Base-by-base conservation (phyloP, 164 flowering plant genomes). In the Vitis amurensis region DNA sequence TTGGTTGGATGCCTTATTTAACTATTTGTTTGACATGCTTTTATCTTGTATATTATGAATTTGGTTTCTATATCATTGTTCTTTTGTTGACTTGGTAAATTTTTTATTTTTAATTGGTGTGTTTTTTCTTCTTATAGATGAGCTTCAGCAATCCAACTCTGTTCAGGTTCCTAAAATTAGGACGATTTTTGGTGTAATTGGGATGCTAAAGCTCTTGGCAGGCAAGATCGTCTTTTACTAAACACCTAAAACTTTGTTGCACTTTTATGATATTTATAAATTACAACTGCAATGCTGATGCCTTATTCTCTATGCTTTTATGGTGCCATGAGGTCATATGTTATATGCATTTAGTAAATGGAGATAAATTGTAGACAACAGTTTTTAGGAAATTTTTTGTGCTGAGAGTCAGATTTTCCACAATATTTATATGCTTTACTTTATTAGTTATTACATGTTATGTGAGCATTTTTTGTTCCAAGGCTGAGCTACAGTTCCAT, bases 161-260 rank as follows among this genome's bases (percentile, higher is more conserved):
- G 68, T 84, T 66, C 88, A 86, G 14, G 92, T 85, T 71, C 97
- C 98, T n/a, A 92, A 84, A 77, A 88, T 83, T 57, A 73, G 70
- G 67, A 85, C 90, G 1, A 85, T 96, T 61, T 96, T 80, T 78
- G 99, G 99, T 61, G 83, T 96, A 9, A 71, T 92, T 66, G 99
- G 99, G 64, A 79, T 89, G 80, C 76, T 96, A 15, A 96, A 91
- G 84, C 98, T 96, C 31, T 19, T 93, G 56, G 89, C 97, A 80
- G 99, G 99, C 81, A 77, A 74, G 82, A 37, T n/a, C 48, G 1
- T 49, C 9, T 70, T 61, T 37, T 37, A 8, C 16, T 5, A 6
- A 19, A 13, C 51, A 48, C 56, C 47, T 29, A 37, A 31, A 16
- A 13, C 31, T 7, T 59, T 64, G 11, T 30, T 23, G 10, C n/a